Evolutionary conservation across 2,329 filamentous ascomycete genomes (phyloP).

Genomic region (Drechslerella dactyloides): DNA sequence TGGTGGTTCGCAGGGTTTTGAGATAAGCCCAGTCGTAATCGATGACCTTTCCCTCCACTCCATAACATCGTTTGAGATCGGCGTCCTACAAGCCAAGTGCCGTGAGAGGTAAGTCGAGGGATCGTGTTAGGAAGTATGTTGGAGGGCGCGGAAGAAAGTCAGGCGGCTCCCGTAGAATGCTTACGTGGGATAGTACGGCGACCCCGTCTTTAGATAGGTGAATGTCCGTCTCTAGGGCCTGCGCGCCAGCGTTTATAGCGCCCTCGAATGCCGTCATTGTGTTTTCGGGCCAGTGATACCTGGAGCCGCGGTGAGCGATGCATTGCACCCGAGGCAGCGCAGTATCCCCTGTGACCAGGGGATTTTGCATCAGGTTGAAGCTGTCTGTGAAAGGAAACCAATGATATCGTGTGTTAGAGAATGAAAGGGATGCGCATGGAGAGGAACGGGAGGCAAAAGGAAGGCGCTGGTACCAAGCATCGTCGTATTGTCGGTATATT

Average conservation of each 20-base stretch:
- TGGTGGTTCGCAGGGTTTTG: constrained; percentile 70
- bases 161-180: constrained; percentile 51
- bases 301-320: constrained; percentile 46
- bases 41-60: constrained; percentile 71
- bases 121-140: neutral
- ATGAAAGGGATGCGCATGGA: neutral
- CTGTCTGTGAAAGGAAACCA: constrained; percentile 6
- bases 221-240: constrained; percentile 87
- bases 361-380: constrained; percentile 37
- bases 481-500: neutral
- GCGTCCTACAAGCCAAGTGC: constrained; percentile 67
- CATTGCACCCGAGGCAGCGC: constrained; percentile 38
- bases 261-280: constrained; percentile 77
- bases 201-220: constrained; percentile 82
- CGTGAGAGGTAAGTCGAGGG: neutral
- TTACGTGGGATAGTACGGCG: constrained; percentile 81
- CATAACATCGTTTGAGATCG: constrained; percentile 80
- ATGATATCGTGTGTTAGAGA: neutral
- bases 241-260: constrained; percentile 74
- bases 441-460: neutral
- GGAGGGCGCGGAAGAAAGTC: neutral
- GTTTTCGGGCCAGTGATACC: constrained; percentile 71
- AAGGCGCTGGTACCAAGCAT: neutral
- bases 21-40: constrained; percentile 80
- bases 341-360: constrained; percentile 25